Percentiles rank a stretch among this genome's conserved stretches.
Conservation (phyloP, 345 rosid genomes). For the Hypericum perforatum region DNA sequence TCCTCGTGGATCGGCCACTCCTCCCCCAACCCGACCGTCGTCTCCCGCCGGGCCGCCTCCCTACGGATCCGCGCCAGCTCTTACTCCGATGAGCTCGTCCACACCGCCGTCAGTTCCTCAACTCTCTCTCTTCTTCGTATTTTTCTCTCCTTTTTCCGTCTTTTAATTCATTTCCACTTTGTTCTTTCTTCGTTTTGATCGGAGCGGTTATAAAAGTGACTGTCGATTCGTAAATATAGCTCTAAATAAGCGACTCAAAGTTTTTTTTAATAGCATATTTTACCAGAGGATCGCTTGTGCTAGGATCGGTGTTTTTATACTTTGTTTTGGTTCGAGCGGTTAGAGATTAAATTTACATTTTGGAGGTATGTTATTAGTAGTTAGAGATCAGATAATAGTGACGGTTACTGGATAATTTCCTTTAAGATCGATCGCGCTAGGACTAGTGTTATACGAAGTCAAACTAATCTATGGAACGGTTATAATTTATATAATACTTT, state of each 20-base stretch:
- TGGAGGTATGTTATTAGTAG: too few species aligned
- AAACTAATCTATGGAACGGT: too few species aligned
- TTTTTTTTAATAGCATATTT: too few species aligned
- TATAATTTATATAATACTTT: too few species aligned
- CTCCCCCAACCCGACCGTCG: slow-evolving; percentile 7
- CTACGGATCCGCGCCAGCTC: slow-evolving; percentile 66
- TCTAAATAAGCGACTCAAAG: not conserved
- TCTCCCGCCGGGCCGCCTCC: slow-evolving; percentile 41
- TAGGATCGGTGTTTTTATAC: not conserved
- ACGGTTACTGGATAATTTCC: too few species aligned
- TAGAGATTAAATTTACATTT: slow-evolving; percentile 16
- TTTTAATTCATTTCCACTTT: not conserved
- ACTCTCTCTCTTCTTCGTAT: not conserved
- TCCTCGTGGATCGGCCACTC: slow-evolving; percentile 60
- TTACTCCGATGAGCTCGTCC: slow-evolving; percentile 80
- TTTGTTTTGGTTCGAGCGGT: slow-evolving; percentile 3
- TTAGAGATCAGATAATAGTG: too few species aligned
- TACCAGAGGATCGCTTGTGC: not conserved
- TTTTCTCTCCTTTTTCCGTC: not conserved
- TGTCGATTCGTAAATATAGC: not conserved
- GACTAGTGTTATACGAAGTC: too few species aligned
- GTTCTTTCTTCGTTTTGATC: too few species aligned
- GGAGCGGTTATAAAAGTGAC: not conserved
- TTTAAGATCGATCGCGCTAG: too few species aligned
- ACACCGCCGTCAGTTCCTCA: slow-evolving; percentile 67